Evolutionary conservation across 1,284 basidiomycete genomes (phyloP), one percentile per base, ranked within the genome.

Genomic region (Cutaneotrichosporon daszewskae): DNA sequence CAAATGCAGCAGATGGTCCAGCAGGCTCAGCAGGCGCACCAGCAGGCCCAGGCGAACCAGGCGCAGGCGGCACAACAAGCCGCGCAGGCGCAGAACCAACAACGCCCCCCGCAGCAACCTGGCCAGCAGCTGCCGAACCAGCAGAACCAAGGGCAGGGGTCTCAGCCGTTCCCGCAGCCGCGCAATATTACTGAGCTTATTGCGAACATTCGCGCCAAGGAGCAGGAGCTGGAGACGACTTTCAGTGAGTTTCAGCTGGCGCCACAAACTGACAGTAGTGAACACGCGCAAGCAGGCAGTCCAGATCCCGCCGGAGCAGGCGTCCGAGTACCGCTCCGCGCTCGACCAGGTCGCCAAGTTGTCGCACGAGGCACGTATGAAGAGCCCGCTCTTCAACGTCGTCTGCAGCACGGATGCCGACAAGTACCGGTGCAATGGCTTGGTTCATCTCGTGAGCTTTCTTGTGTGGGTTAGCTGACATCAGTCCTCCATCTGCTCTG

Each of bases 361-460:
- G 4, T 43, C 44, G 6, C 38, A 35, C 7, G 50, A 52, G 17
- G 50, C 50, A 20, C 45, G 47, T 28, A 37, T 35, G 14, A 48
- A 48, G 43, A 52, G 43, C 33, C 50, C 50, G 13, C 33, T 52
- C 9, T 48, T 48, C 40, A 45, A 45, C 22, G 43, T 52, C 11
- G 33, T 52, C 13, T 43, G 43, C 31, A 22, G 26, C 27, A 52
- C 23, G 18, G 43, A 48, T 9, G 24, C 33, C 16, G 50, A 52
- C 39, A 48, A 48, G 31, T 24, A 8, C 4, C 36, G 45, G 3
- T 52, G 46, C 26, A 24, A 36, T 13, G 37, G 40, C 7, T 38
- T 52, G 5, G 32, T 52, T n/a, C 50, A 52, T 19, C 27, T 52
- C 5, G 44, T 45, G 27, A 24, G 44, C 27, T 13, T 16, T 12